Evolutionary conservation across 768 basidiomycete genomes (phyloP).

Genomic region (Rhodotorula graminis): DNA sequence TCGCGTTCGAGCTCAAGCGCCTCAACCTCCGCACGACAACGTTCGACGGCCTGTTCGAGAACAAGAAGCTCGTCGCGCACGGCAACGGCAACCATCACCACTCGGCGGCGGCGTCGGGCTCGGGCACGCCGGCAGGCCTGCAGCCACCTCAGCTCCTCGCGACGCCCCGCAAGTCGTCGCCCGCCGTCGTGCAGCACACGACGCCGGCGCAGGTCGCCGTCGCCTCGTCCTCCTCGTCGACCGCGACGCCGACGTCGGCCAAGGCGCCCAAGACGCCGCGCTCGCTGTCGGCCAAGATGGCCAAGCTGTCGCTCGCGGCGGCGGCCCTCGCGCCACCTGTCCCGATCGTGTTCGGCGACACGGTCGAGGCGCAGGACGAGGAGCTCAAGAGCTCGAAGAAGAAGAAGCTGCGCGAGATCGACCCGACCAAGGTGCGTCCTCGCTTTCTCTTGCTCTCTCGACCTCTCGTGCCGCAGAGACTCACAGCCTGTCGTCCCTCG

Average conservation of each 20-base stretch:
- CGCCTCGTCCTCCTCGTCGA: no score
- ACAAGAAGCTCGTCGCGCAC: constrained; percentile 19
- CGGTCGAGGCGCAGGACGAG: neutral
- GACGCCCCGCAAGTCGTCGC: neutral
- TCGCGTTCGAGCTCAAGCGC: constrained; percentile 33
- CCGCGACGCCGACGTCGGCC: neutral
- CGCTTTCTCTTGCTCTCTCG: neutral
- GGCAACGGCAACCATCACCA: no score
- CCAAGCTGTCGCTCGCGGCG: neutral
- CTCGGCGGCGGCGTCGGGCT: neutral
- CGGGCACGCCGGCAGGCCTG: neutral
- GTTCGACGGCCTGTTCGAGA: constrained; percentile 28
- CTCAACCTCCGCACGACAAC: constrained; percentile 10
- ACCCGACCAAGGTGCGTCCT: constrained; percentile 27
- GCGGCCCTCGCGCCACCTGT: neutral
- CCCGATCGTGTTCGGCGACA: neutral
- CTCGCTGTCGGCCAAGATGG: neutral
- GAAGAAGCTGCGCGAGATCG: constrained; percentile 5
- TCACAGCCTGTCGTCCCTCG: no score
- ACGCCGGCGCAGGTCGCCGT: neutral
- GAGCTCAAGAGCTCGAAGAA: neutral
- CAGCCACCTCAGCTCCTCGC: neutral
- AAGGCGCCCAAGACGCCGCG: neutral
- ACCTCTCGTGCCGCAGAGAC: neutral
- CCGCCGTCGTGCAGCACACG: neutral